Percentiles rank a stretch among this genome's conserved stretches.
phyloP scores from a whole-genome alignment of 345 rosid genomes.

The Salix udensis region DNA sequence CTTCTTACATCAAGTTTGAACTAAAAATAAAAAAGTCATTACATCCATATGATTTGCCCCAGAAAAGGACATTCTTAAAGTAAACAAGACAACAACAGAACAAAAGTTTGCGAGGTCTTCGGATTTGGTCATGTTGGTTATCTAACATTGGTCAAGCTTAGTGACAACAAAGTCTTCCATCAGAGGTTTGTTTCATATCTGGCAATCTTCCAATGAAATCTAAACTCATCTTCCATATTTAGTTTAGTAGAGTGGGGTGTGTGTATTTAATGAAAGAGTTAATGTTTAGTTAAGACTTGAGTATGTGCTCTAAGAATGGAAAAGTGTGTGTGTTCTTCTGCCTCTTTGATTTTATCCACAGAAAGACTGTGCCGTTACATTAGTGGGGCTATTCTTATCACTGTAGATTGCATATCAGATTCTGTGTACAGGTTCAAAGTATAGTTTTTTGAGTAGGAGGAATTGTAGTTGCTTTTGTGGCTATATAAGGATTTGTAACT shows the following conservation, averaged over 20 bases:
- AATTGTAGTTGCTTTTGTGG: background rate
- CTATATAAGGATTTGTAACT: constrained; percentile 14
- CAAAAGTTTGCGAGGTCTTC: background rate
- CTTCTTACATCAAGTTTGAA: background rate
- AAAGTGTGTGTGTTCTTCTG: background rate
- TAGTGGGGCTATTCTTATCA: constrained; percentile 16
- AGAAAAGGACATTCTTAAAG: background rate
- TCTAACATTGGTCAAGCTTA: background rate
- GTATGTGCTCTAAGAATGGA: background rate
- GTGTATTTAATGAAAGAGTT: background rate
- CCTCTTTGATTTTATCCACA: constrained; percentile 8
- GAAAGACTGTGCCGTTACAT: background rate
- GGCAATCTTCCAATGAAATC: background rate
- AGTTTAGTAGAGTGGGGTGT: background rate
- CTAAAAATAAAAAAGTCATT: background rate
- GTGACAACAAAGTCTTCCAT: background rate
- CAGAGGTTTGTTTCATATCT: background rate
- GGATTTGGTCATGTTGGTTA: background rate
- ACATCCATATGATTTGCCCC: background rate
- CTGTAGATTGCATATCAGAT: background rate
- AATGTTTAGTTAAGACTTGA: background rate
- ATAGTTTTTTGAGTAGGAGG: background rate
- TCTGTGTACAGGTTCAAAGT: background rate
- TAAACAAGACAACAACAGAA: constrained; percentile 6
- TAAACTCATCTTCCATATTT: background rate